Evolutionary conservation across 2,329 filamentous ascomycete species (phyloP).

Genomic region (Penicillium psychrosexuale): DNA sequence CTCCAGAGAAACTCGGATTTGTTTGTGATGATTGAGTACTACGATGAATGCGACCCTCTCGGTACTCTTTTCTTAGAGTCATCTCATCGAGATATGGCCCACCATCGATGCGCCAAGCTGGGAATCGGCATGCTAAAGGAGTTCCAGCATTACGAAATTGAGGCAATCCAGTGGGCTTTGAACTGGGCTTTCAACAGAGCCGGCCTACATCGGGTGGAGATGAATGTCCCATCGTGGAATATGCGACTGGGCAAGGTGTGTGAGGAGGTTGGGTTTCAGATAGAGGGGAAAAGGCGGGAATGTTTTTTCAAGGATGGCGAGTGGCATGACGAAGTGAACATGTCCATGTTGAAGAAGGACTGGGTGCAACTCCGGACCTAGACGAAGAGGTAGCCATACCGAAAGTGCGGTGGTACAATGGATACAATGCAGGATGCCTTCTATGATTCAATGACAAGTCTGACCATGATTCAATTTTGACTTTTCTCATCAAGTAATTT

Average conservation of each 20-base stretch:
- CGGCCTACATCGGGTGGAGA: not conserved
- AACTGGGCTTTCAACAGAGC: not conserved
- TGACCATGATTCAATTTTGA: not conserved
- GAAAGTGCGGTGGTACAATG: not conserved
- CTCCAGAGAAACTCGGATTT: not conserved
- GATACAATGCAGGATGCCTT: not conserved
- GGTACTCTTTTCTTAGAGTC: not conserved
- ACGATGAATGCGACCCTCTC: fast-evolving
- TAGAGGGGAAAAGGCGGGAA: not conserved
- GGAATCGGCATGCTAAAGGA: not conserved
- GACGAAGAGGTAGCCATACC: not conserved
- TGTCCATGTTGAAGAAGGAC: not conserved
- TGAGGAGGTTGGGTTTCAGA: not conserved
- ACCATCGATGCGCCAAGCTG: not conserved
- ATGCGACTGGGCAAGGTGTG: too few relatives aligned
- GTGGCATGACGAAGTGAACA: not conserved
- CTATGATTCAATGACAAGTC: not conserved
- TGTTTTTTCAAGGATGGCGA: not conserved
- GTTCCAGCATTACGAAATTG: not conserved
- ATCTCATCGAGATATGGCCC: not conserved
- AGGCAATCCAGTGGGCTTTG: not conserved
- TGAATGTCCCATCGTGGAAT: not conserved
- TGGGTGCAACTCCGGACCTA: not conserved
- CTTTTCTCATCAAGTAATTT: not conserved
- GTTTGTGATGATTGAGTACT: not conserved